Conservation (phyloP, 106 monocot species). For the Dendrobium nobile region DNA sequence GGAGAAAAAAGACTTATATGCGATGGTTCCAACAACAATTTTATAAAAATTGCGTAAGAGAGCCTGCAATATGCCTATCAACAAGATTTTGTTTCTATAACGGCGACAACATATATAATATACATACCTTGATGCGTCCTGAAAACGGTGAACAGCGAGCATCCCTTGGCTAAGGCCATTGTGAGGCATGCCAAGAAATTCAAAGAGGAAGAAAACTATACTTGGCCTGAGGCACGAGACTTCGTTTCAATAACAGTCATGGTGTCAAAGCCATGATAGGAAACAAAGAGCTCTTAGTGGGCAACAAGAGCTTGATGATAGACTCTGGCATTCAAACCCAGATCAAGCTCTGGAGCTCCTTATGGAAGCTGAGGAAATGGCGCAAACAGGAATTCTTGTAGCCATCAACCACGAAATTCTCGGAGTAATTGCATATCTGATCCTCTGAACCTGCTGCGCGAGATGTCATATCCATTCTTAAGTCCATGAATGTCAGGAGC, state of each 20-base stretch:
- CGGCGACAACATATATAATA: not conserved
- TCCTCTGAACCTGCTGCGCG: slow-evolving; percentile 60
- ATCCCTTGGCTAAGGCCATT: slow-evolving; percentile 83
- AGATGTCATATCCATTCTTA: slow-evolving; percentile 83
- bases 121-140: not conserved
- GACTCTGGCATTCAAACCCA: slow-evolving; percentile 36
- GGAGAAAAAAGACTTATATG: not conserved
- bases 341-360: slow-evolving; percentile 73
- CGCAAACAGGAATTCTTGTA: slow-evolving; percentile 68
- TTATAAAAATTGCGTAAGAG: not conserved
- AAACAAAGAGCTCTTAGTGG: slow-evolving; percentile 51
- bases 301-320: slow-evolving; percentile 83
- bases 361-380: slow-evolving; percentile 50
- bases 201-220: slow-evolving; percentile 42
- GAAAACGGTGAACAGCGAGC: slow-evolving; percentile 76
- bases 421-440: slow-evolving; percentile 83
- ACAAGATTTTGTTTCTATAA: too few species aligned
- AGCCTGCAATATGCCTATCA: not conserved
- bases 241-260: slow-evolving; percentile 65
- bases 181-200: slow-evolving; percentile 75
- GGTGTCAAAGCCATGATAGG: slow-evolving; percentile 67
- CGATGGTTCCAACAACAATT: not conserved
- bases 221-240: slow-evolving; percentile 49
- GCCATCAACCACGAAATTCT: slow-evolving; percentile 53
- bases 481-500: slow-evolving; percentile 76